These are phyloP conservation scores for Agrostemma githago DNA, from an alignment of 148 eudicot species.

Conservation along the genomic window DNA sequence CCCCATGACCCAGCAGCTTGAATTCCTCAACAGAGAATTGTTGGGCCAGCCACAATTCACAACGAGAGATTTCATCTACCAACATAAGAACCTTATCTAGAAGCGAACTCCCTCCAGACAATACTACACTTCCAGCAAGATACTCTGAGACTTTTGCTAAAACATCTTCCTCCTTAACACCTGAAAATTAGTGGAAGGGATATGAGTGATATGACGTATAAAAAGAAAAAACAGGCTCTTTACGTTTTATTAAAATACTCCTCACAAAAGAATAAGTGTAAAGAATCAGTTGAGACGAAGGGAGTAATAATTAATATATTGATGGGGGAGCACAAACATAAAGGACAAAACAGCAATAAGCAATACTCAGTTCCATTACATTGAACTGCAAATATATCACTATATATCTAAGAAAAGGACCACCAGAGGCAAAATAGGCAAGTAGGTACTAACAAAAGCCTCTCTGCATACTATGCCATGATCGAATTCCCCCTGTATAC, in stretches of 20 bases:
- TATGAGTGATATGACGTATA: conserved; percentile 1
- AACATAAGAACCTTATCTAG: conserved; percentile 35
- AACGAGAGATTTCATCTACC: conserved; percentile 48
- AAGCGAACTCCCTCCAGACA: conserved; percentile 29
- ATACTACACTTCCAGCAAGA: conserved; percentile 38
- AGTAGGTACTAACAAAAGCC: too few species aligned
- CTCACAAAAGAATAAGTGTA: not conserved
- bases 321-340: not conserved
- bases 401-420: too few species aligned
- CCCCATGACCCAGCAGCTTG: conserved; percentile 80
- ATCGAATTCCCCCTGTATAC: not conserved
- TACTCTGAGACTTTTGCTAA: conserved; percentile 44
- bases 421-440: too few species aligned
- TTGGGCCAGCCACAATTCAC: conserved; percentile 68
- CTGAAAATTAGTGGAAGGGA: conserved; percentile 32
- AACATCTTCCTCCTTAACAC: conserved; percentile 52
- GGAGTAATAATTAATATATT: too few species aligned
- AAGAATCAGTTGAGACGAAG: not conserved
- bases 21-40: conserved; percentile 66
- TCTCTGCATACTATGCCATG: too few species aligned
- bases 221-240: not conserved
- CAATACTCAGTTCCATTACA: not conserved
- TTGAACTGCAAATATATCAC: too few species aligned
- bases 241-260: not conserved
- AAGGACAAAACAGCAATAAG: not conserved